Evolutionary conservation across 306 rosid genomes (phyloP).

Genomic region (Pyrus communis): DNA sequence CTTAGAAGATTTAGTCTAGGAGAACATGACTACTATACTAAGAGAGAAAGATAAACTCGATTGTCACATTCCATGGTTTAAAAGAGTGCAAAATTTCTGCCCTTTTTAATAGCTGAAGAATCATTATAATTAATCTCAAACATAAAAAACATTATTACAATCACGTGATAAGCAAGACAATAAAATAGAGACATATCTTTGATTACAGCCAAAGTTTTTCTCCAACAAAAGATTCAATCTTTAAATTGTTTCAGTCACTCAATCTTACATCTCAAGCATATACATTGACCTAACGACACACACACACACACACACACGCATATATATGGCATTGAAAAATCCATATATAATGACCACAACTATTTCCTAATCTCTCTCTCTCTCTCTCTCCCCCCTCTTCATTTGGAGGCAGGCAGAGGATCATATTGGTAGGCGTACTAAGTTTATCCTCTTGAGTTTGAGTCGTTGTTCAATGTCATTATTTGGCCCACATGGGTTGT

Average conservation of each 20-base stretch:
- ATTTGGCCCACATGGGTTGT: constrained; percentile 6
- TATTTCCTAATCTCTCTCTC: not conserved
- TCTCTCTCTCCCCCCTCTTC: too few relatives aligned
- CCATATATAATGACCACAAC: not conserved
- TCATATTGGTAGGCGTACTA: not conserved
- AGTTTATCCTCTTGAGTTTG: not conserved
- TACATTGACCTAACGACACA: not conserved
- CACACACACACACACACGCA: too few relatives aligned
- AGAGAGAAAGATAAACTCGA: not conserved
- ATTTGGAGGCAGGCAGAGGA: not conserved
- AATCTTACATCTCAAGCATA: not conserved
- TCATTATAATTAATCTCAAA: too few relatives aligned
- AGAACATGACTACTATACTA: not conserved
- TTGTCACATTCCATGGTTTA: not conserved
- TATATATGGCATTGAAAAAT: not conserved
- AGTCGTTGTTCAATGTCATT: not conserved
- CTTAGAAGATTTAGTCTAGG: not conserved
- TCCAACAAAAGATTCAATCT: not conserved
- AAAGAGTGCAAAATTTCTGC: not conserved
- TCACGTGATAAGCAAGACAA: too few relatives aligned
- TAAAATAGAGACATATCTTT: too few relatives aligned
- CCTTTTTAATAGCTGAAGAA: too few relatives aligned
- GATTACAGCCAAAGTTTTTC: not conserved
- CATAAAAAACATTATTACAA: too few relatives aligned
- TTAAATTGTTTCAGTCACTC: not conserved